Base-by-base conservation (phyloP, 257 asterid species). In the Echium plantagineum region DNA sequence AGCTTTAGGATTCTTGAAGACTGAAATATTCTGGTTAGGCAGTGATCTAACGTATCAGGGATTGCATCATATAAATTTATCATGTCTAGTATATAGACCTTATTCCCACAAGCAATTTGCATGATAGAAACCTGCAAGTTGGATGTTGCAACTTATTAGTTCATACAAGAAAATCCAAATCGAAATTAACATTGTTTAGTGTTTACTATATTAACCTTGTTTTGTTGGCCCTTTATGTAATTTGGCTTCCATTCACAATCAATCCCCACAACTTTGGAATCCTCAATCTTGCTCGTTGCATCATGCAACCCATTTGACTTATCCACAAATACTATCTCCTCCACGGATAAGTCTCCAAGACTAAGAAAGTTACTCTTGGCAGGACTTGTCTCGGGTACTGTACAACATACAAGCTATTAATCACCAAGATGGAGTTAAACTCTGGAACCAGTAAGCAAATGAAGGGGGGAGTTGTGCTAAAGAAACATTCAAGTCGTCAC, bases 171-270 rank as follows among this genome's bases (percentile, higher is more conserved):
- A 20, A 26, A 52, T 7, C 13, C 15, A 5, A 58, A 46, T 28
- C 46, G 21, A 21, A 31, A 68, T 28, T 28, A 2, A 28, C 32
- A 4, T 28, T 28, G 32, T 21, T 21, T 7, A 4, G 3, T 28
- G 32, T 21, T 21, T 7, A 21, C 5, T 18, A 57, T 69, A 52
- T 28, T 65, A 74, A 91, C 98, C 96, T 89, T 86, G 70, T 69
- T 86, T 60, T 85, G 82, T 60, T 9, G 65, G 78, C 97, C 97
- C 76, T 89, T 93, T 70, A 61, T 87, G 66, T 79, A 89, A 71
- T 72, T 85, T 57, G 97, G 97, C 72, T 84, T 89, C 98, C 98
- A 93, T 72, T 93, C 98, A 77, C 96, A 88, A 72, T 93, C 98
- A 68, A 93, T 19, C 60, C 98, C 98, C 54, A 93, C 62, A 63